Evolutionary conservation across 768 basidiomycete species (phyloP), one percentile per base, ranked within the genome.

Genomic region (Omphalotus guepiniiformis): DNA sequence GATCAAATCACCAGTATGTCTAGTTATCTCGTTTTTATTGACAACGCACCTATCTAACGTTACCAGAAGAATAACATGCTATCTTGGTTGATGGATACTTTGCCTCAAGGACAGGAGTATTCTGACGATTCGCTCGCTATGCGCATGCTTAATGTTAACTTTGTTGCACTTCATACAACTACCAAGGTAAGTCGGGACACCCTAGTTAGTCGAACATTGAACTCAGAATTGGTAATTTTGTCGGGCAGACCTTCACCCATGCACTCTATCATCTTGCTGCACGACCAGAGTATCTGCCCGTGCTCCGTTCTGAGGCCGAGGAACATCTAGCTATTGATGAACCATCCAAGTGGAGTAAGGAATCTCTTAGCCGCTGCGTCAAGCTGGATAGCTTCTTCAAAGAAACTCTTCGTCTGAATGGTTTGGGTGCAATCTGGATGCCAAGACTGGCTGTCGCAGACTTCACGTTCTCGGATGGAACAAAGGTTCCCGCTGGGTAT

Each of bases 301-400:
- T 64, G 1, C 57, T 76, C 3, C 65, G 73, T 13, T 59, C 70
- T 27, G 75, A 77, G 51, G 53, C 54, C 1, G 66, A 63, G 39
- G 42, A 32, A 0, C 54, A 57, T 4, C 19, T 70, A 19, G 50
- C 27, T 13, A 62, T 63, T 30, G 60, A 69, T 59, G 68, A 32
- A 60, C 64, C 30, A 59, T 54, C 26, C 50, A 68, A 37, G 3
- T 76, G 75, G 45, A 66, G 65, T 18, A 56, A 62, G 21, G 53
- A 74, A n/a, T 54, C 58, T 12, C 58, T 65, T 7, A 65, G 66
- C 51, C 64, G n/a, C 58, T 69, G 57, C 71, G 62, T 53, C 53
- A 67, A 65, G 48, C 37, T 73, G 5, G 71, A 74, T 44, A 74
- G 68, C 46, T 72, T 75, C 40, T 34, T 74, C 34, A 67, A 61